A percentile compares a stretch with the other conserved stretches of the same genome.
These are phyloP conservation scores for Xylaria curta DNA, from an alignment of 495 filamentous ascomycete genomes.

Conservation along the genomic window DNA sequence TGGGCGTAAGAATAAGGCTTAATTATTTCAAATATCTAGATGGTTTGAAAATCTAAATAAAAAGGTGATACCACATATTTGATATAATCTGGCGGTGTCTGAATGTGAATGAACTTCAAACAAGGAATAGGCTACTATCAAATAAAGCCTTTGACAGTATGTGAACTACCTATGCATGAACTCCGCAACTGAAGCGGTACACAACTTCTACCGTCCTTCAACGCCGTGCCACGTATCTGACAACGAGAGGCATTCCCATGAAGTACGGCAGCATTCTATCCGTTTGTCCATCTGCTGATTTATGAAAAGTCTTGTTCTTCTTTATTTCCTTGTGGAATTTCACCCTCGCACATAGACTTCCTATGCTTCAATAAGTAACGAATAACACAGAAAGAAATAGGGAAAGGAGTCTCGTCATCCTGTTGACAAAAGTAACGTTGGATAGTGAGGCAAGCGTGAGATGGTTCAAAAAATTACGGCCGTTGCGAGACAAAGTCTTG, in stretches of 20 bases:
- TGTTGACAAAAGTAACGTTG: neutral
- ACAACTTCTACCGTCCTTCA: conserved; percentile 3
- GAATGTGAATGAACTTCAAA: neutral
- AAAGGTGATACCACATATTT: neutral
- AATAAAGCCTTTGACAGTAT: neutral
- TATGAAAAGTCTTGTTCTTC: neutral
- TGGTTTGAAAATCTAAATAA: neutral
- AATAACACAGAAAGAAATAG: neutral
- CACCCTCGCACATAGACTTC: too few species aligned
- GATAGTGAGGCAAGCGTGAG: neutral
- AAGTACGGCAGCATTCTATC: neutral
- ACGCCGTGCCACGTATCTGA: conserved; percentile 22
- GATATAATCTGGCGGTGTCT: neutral
- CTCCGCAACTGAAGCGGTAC: neutral
- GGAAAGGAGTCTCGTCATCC: neutral
- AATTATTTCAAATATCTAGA: neutral
- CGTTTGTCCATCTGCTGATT: neutral
- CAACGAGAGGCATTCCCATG: neutral
- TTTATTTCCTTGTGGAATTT: neutral
- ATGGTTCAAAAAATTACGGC: conserved; percentile 35
- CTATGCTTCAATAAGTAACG: neutral
- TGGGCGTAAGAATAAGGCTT: neutral
- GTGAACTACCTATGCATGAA: conserved; percentile 11
- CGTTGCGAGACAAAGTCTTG: conserved; percentile 28
- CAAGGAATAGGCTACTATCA: neutral